Evolutionary conservation across 2,329 filamentous ascomycete genomes (phyloP), one percentile per base, ranked within the genome.

Genomic region (Beauveria scarabaeidicola): DNA sequence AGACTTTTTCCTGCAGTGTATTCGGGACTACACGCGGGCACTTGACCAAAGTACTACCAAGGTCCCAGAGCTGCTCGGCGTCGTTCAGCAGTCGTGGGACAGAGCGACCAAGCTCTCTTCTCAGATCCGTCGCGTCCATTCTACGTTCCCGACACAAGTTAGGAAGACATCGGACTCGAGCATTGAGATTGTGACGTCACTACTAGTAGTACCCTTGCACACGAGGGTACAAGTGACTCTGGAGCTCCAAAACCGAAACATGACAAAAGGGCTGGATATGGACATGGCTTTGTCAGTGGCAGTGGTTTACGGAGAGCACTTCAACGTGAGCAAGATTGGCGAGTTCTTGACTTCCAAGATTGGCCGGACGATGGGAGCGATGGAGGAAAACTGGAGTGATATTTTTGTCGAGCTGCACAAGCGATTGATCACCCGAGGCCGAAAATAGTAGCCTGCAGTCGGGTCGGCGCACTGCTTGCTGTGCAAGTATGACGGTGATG

Each of bases 241-340:
- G 60, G 77, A 78, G 17, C 70, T 93, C 25, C 74, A 72, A 0
- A 74, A 79, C 2, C 71, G 72, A 10, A 75, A 72, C 52, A 73
- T 73, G 0, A 73, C 74, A 1, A 75, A 77, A n/a, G 78, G 79
- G 3, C 73, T 87, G 11, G 78, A 82, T 1, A 77, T 90, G 40
- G 70, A 72, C 15, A 74, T 88, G 25, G 73, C 73, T 6, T 77
- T 80, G 1, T 75, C 74, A 23, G 88, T 85, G 0, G 78, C 77
- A 56, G 83, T 92, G 1, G 76, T 91, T 2, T 94, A 94, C 69
- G 90, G 90, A 0, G 89, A 93, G 73, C 79, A 82, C 61, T 91
- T 92, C 70, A 89, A 90, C 64, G 83, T 85, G 64, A 81, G 78
- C 53, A 91, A 90, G 72, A 86, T 94, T 77, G 77, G 75, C n/a